phyloP scores from a whole-genome alignment of 202 grass and related monocot species.

The Carex sylvatica region DNA sequence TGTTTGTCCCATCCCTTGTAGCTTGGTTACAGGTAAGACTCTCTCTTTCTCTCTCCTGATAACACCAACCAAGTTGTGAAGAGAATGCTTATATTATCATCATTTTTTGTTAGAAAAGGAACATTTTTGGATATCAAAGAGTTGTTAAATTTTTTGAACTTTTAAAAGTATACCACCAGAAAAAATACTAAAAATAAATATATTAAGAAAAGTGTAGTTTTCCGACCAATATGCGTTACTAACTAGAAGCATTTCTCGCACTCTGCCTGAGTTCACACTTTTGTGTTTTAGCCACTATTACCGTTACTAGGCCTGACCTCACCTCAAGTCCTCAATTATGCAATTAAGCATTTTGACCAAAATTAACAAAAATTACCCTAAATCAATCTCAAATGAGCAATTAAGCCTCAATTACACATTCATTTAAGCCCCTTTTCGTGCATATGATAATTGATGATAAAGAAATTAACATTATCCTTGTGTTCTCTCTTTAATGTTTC shows the following conservation, averaged over 20 bases:
- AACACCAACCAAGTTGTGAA: neutral
- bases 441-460: too few species aligned
- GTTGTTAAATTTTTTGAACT: neutral
- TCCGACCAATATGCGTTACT: neutral
- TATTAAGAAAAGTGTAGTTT: neutral
- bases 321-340: neutral
- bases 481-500: conserved; percentile 12
- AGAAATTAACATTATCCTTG: neutral
- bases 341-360: neutral
- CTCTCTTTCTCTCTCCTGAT: neutral
- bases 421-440: neutral
- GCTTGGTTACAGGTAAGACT: conserved; percentile 91
- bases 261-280: neutral
- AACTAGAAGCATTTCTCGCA: neutral
- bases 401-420: neutral
- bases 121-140: neutral
- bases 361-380: neutral
- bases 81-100: neutral
- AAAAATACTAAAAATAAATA: neutral
- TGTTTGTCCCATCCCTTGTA: conserved; percentile 85
- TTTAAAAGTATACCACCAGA: neutral
- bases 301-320: neutral
- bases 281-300: neutral
- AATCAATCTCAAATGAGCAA: neutral
- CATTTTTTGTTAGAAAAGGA: neutral